Conservation (phyloP, 768 basidiomycete species). For the Cyclocybe aegerita region DNA sequence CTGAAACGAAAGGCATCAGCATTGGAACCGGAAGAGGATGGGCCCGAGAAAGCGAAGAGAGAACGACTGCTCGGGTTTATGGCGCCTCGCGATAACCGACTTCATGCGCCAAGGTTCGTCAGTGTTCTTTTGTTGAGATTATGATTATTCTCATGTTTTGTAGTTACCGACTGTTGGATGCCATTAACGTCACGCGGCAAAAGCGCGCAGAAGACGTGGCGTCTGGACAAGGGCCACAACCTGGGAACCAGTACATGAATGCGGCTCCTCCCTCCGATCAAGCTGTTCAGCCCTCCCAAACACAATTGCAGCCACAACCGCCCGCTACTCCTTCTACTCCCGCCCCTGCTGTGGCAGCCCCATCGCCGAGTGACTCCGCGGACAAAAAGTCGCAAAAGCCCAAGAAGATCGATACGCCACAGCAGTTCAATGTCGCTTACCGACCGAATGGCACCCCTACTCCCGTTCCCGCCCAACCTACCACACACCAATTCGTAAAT, state of each 20-base stretch:
- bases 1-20: conserved; percentile 75
- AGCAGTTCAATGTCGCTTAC: conserved; percentile 25
- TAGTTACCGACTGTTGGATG: conserved; percentile 63
- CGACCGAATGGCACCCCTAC: conserved; percentile 33
- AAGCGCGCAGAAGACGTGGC: conserved; percentile 22
- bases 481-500: conserved; percentile 33
- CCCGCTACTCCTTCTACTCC: conserved; percentile 30
- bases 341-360: conserved; percentile 24
- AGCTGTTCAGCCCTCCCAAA: conserved; percentile 16
- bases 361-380: conserved; percentile 28
- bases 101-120: conserved; percentile 51
- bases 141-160: conserved; percentile 2
- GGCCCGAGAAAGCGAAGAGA: conserved; percentile 69
- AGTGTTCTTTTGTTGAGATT: not conserved
- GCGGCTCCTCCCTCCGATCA: conserved; percentile 20
- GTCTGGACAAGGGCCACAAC: conserved; percentile 28
- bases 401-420: conserved; percentile 25
- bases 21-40: conserved; percentile 74
- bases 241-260: conserved; percentile 22
- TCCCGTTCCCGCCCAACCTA: conserved; percentile 28
- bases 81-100: conserved; percentile 56
- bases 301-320: conserved; percentile 18
- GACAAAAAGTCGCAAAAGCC: conserved; percentile 22
- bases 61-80: conserved; percentile 79
- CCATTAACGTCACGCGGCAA: conserved; percentile 30